Percentiles rank a stretch among this genome's conserved stretches.
Evolutionary conservation across 495 filamentous ascomycete genomes (phyloP).

Genomic region (Polyplosphaeria fusca): DNA sequence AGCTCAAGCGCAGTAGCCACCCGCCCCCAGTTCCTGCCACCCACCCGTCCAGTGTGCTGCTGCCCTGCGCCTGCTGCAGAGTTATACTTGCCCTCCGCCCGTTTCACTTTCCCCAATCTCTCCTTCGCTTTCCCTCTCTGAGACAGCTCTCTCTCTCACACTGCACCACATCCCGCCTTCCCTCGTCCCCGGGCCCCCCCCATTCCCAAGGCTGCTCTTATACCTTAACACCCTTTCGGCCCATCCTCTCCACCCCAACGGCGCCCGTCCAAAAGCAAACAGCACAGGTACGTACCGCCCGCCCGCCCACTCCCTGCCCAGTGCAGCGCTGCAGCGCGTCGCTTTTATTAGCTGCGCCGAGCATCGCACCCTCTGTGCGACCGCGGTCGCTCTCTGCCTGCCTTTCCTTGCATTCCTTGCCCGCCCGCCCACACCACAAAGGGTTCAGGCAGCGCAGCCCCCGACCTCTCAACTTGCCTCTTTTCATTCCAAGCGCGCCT

Average conservation of each 20-base stretch:
- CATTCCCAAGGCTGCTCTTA: no score
- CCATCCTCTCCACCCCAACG: slow-evolving; percentile 4
- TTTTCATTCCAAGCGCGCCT: slow-evolving; percentile 32
- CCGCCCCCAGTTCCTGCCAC: neutral
- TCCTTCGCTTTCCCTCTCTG: slow-evolving; percentile 36
- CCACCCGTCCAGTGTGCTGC: slow-evolving; percentile 6
- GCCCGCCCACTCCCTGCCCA: neutral
- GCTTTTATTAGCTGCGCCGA: slow-evolving; percentile 10
- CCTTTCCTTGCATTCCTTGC: slow-evolving; percentile 34
- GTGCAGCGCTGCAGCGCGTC: neutral
- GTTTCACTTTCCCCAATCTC: slow-evolving; percentile 33
- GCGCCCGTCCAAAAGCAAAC: slow-evolving; percentile 15
- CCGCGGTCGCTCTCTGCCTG: neutral
- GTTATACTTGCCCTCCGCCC: slow-evolving; percentile 32
- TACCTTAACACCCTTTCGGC: no score
- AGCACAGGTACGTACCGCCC: slow-evolving; percentile 11
- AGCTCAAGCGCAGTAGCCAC: slow-evolving; percentile 1
- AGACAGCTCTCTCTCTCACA: slow-evolving; percentile 26
- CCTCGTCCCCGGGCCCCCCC: no score
- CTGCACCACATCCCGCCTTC: no score
- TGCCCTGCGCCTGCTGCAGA: slow-evolving; percentile 10
- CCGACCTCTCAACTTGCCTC: slow-evolving; percentile 21
- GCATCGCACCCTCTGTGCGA: slow-evolving; percentile 7
- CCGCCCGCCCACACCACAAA: slow-evolving; percentile 25
- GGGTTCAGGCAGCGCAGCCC: slow-evolving; percentile 14